Percentiles rank a stretch among this genome's conserved stretches.
phyloP scores from a whole-genome alignment of 2,329 filamentous ascomycete genomes.

The Arthrobotrys iridis region DNA sequence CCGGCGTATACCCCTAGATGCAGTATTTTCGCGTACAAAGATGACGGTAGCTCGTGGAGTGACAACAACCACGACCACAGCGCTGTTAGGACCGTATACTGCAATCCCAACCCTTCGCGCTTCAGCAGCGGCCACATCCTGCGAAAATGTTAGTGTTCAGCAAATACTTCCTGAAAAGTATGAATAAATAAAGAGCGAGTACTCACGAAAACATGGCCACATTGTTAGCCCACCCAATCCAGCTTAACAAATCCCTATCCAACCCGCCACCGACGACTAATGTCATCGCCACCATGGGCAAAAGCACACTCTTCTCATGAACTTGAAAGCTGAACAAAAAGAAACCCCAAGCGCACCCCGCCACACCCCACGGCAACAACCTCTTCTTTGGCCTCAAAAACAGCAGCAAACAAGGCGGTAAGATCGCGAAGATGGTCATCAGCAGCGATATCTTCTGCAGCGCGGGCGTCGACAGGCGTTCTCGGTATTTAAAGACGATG shows the following conservation, averaged over 20 bases:
- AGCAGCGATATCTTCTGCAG: constrained; percentile 76
- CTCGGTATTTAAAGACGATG: constrained; percentile 84
- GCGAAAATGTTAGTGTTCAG: constrained; percentile 67
- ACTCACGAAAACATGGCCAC: constrained; percentile 57
- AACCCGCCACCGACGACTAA: constrained; percentile 83
- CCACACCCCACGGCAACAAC: constrained; percentile 80
- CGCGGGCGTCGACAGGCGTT: constrained; percentile 72
- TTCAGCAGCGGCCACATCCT: constrained; percentile 92
- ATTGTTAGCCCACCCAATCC: constrained; percentile 93
- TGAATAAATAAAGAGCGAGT: not conserved
- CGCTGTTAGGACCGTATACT: constrained; percentile 83
- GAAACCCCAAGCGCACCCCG: constrained; percentile 91
- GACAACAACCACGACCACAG: constrained; percentile 92
- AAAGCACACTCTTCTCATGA: constrained; percentile 94
- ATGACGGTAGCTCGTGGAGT: constrained; percentile 69
- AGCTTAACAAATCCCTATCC: constrained; percentile 78
- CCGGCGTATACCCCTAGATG: constrained; percentile 79
- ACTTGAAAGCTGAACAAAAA: constrained; percentile 98
- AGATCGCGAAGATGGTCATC: constrained; percentile 78
- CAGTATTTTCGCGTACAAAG: constrained; percentile 72
- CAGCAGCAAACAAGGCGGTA: constrained; percentile 80
- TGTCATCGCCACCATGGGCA: constrained; percentile 93
- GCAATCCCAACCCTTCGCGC: constrained; percentile 82
- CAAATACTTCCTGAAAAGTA: constrained; percentile 60
- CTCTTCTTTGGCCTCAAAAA: constrained; percentile 80